Percentiles rank a stretch among this genome's conserved stretches.
Evolutionary conservation across 805 yeast genomes (phyloP).

Genomic region (Cyberlindnera sargentensis): DNA sequence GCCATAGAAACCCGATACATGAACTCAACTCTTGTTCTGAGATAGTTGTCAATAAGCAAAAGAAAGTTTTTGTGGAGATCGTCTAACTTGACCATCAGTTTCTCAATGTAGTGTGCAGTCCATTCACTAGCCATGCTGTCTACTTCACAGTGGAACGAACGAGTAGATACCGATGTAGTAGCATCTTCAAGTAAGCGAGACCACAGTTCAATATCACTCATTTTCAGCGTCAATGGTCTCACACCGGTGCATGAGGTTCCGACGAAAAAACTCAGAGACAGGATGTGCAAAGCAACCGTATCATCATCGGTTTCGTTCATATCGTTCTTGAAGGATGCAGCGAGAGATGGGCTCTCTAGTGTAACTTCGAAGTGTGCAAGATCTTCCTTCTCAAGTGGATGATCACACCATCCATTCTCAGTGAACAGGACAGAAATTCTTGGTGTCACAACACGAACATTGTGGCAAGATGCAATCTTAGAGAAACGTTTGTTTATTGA

Average conservation of each 20-base stretch:
- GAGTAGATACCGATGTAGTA: constrained; percentile 22
- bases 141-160: constrained; percentile 25
- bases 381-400: constrained; percentile 12
- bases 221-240: constrained; percentile 1
- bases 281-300: constrained; percentile 14
- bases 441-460: constrained; percentile 44
- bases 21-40: constrained; percentile 26
- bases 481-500: constrained; percentile 31
- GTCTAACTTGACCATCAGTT: constrained; percentile 6
- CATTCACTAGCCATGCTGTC: constrained; percentile 31
- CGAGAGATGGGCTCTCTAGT: constrained; percentile 20
- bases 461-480: constrained; percentile 31
- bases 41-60: constrained; percentile 4
- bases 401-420: constrained; percentile 18
- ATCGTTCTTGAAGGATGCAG: constrained; percentile 11
- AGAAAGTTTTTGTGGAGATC: constrained; percentile 7
- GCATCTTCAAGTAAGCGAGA: constrained; percentile 10
- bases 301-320: constrained; percentile 10
- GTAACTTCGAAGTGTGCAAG: constrained; percentile 7
- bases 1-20: constrained; percentile 39
- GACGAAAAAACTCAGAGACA: constrained; percentile 4
- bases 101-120: constrained; percentile 20
- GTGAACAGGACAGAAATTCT: constrained; percentile 33
- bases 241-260: neutral
- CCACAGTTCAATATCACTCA: constrained; percentile 29